Percentiles rank a stretch among this genome's conserved stretches.
phyloP scores from a whole-genome alignment of 2,329 filamentous ascomycete genomes.

The Xylariaceae sp. region DNA sequence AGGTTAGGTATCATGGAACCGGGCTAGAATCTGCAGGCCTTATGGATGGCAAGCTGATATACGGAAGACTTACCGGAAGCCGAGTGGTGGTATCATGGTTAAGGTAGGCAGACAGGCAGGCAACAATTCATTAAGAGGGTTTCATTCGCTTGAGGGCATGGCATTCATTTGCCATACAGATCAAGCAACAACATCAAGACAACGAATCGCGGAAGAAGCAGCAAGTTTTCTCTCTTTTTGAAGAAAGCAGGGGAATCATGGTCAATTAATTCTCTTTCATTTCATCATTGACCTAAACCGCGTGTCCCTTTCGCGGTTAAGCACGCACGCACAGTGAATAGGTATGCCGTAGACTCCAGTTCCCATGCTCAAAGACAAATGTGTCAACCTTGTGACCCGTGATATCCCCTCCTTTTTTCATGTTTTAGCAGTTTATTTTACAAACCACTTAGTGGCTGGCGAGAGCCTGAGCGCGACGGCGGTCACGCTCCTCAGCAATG shows the following conservation, averaged over 20 bases:
- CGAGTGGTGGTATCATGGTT: too few species aligned
- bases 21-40: too few species aligned
- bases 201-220: background rate
- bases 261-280: constrained; percentile 33
- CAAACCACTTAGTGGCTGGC: constrained; percentile 41
- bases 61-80: too few species aligned
- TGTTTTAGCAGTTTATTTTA: constrained; percentile 21
- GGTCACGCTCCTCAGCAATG: constrained; percentile 98
- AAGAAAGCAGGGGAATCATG: constrained; percentile 14
- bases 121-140: too few species aligned
- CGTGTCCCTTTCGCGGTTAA: constrained; percentile 28
- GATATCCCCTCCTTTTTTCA: constrained; percentile 29
- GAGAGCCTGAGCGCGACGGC: constrained; percentile 67
- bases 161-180: background rate
- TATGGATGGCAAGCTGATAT: too few species aligned
- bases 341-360: constrained; percentile 35
- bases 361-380: constrained; percentile 33
- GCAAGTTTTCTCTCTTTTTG: background rate
- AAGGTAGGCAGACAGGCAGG: too few species aligned
- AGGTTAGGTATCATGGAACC: too few species aligned
- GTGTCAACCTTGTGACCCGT: constrained; percentile 22
- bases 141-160: too few species aligned
- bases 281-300: constrained; percentile 32
- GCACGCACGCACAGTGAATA: constrained; percentile 30
- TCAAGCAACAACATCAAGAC: background rate